Base-by-base conservation (phyloP, 805 yeast genomes). In the Starmerella powellii region DNA sequence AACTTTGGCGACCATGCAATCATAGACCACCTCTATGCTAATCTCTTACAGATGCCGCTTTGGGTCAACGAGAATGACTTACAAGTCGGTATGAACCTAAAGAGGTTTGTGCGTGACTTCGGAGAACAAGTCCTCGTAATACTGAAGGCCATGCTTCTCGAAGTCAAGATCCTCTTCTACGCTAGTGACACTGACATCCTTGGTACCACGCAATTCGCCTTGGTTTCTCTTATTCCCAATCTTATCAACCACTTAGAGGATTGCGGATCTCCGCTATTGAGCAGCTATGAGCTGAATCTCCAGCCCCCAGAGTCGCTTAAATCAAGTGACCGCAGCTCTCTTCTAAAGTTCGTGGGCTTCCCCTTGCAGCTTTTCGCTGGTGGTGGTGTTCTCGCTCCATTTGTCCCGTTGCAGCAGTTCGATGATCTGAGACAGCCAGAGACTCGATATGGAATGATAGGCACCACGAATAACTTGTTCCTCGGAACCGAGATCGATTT, bases 321-420 rank as follows among this genome's bases (percentile, higher is more conserved):
- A 51, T 75, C 94, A 5, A 78, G 83, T 45, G 87, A 85, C 59
- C 64, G 95, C 38, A 68, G 71, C 48, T 82, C 95, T 0, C 69
- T 87, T 57, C 63, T 88, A 31, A 64, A 73, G 27, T 91, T 84
- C 57, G 72, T 85, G 56, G 98, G 97, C 0, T 66, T 91, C 26
- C 98, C 98, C 0, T 64, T 91, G 38, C 87, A 80, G 52, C 60
- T 86, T 1, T 91, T 91, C 61, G 85, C 85, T 38, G 73, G 74
- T 51, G 93, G 93, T 34, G 86, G 93, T 1, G 70, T 88, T 46
- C 87, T 93, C 68, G 79, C 80, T 52, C 97, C 98, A 2, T 91
- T 88, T 62, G 70, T 87, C n/a, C 94, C 97, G 0, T 64, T 91
- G 42, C 98, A 88, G 59, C 97, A 88, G 56, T 64, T 88, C 42